Conservation (phyloP, 1,284 basidiomycete genomes). For the Irpex lacteus region DNA sequence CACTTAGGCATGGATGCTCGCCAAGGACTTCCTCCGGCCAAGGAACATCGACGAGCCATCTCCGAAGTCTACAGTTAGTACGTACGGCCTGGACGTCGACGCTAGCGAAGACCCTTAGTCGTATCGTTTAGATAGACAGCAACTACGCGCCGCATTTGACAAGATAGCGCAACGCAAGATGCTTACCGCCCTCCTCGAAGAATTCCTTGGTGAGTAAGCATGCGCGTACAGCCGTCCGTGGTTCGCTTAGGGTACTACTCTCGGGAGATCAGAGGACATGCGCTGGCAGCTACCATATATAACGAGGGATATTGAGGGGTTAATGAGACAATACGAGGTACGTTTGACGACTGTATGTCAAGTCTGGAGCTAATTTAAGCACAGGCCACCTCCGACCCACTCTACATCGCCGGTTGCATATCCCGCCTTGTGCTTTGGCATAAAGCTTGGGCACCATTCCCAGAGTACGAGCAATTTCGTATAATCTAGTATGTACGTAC, state of each 20-base stretch:
- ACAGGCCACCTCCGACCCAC: constrained; percentile 46
- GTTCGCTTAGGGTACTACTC: constrained; percentile 4
- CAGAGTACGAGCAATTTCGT: constrained; percentile 41
- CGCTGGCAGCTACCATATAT: constrained; percentile 58
- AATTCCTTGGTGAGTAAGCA: constrained; percentile 54
- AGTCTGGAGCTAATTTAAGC: too few species aligned
- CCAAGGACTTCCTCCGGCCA: constrained; percentile 56
- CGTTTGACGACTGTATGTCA: constrained; percentile 10
- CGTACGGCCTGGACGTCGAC: background rate
- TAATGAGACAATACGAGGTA: constrained; percentile 64
- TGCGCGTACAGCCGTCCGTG: constrained; percentile 5
- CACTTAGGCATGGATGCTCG: constrained; percentile 60
- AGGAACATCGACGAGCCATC: constrained; percentile 43
- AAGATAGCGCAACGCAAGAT: constrained; percentile 52
- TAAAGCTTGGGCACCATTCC: constrained; percentile 57
- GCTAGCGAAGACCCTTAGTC: background rate
- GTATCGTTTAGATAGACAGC: constrained; percentile 37
- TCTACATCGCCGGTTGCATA: constrained; percentile 50
- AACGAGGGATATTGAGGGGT: constrained; percentile 52
- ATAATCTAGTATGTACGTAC: background rate
- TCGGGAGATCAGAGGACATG: constrained; percentile 50
- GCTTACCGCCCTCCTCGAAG: constrained; percentile 61
- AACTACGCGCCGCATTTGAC: constrained; percentile 53
- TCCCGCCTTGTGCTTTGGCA: constrained; percentile 64
- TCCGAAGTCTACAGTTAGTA: constrained; percentile 34